Evolutionary conservation across 2,329 filamentous ascomycete genomes (phyloP), one percentile per base, ranked within the genome.

Genomic region (Colletotrichum ledebouriae): DNA sequence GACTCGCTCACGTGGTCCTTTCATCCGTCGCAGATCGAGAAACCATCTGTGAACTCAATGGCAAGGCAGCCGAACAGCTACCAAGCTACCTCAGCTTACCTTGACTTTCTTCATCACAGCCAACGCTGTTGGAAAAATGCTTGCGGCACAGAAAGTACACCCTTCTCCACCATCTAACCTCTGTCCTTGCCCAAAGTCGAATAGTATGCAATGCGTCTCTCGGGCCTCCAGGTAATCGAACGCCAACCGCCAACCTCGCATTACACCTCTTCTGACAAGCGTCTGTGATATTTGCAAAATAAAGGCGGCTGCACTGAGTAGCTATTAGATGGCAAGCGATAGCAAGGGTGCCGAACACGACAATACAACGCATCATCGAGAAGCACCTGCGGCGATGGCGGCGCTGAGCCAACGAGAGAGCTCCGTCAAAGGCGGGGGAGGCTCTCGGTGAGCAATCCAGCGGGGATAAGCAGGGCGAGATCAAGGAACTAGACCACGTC

Each of bases 1-100:
- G 66, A 69, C 66, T 69, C 61, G 66, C 44, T 69, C 61, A 56
- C 66, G 49, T 66, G 53, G 66, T 33, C 29, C 49, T 49, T 53
- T 60, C 62, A 39, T 60, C 55, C 29, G 56, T 41, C 42, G 29
- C 47, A 61, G 62, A 59, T 53, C 61, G 17, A 41, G 39, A 58
- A 49, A 59, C n/a, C 46, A 33, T 53, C 39, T 50, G 17, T 33
- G 13, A 64, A 64, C 41, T 55, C 42, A 56, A 65, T 59, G 47
- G 49, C 34, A n/a, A 15, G 47, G 25, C 29, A 66, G 58, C 33
- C 59, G 46, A 34, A 42, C 56, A 56, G n/a, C 52, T 25, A 22
- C 46, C 46, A 34, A 37, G 17, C 41, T 39, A 47, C 39, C 39
- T 44, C 25, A 61, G 34, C 37, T 61, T 17, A 34, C 22, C 22